Conservation (phyloP, 495 filamentous ascomycete species). For the Lindgomyces ingoldianus region DNA sequence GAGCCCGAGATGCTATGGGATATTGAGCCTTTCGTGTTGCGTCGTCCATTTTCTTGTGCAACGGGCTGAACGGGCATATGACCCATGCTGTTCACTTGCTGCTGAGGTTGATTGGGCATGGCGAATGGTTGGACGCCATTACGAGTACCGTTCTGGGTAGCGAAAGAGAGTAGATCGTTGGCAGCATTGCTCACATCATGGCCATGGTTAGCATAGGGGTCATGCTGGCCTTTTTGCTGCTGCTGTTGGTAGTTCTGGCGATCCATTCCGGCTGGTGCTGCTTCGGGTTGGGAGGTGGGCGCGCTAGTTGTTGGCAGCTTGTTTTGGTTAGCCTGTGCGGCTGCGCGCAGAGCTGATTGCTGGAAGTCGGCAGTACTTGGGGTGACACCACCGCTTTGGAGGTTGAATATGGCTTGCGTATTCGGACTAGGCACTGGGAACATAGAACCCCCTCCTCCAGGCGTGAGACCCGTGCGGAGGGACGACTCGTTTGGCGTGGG, state of each 20-base stretch:
- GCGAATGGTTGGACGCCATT: slow-evolving; percentile 57
- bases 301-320: slow-evolving; percentile 48
- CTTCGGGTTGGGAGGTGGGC: slow-evolving; percentile 52
- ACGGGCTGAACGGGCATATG: slow-evolving; percentile 37
- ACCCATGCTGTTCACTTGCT: slow-evolving; percentile 43
- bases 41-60: slow-evolving; percentile 38
- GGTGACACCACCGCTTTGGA: slow-evolving; percentile 80
- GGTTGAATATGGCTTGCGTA: slow-evolving; percentile 74
- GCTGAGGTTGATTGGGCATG: slow-evolving; percentile 51
- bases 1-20: slow-evolving; percentile 49
- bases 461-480: slow-evolving; percentile 86
- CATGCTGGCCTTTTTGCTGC: slow-evolving; percentile 46
- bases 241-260: slow-evolving; percentile 46
- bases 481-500: slow-evolving; percentile 98
- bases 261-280: slow-evolving; percentile 50
- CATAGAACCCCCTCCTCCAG: slow-evolving; percentile 95
- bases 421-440: slow-evolving; percentile 91
- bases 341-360: slow-evolving; percentile 81
- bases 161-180: slow-evolving; percentile 90
- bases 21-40: slow-evolving; percentile 50
- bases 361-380: slow-evolving; percentile 93
- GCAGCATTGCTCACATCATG: slow-evolving; percentile 93
- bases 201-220: slow-evolving; percentile 76
- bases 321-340: slow-evolving; percentile 52
- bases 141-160: slow-evolving; percentile 64